A percentile compares a stretch with the other conserved stretches of the same genome.
These are phyloP conservation scores for Hyparrhenia diplandra DNA, from an alignment of 176 grass and related monocot species.

Conservation along the genomic window DNA sequence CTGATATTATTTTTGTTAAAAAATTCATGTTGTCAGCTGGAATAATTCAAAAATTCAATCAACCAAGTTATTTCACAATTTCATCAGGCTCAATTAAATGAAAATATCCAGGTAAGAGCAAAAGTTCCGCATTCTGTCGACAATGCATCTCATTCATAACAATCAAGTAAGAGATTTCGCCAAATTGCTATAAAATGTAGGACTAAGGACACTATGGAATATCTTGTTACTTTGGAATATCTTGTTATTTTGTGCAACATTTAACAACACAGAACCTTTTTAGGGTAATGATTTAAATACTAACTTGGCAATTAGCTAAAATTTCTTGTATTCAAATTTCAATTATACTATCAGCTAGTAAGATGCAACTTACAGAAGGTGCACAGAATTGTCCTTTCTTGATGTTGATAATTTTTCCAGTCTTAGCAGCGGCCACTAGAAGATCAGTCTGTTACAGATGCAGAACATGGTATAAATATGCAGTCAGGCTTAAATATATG, in stretches of 20 bases:
- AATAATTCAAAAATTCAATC: neutral
- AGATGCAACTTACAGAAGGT: constrained; percentile 72
- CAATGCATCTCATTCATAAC: neutral
- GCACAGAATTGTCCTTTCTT: constrained; percentile 99
- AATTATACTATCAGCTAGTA: constrained; percentile 1
- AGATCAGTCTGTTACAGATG: constrained; percentile 73
- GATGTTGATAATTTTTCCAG: constrained; percentile 95
- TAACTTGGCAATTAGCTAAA: neutral
- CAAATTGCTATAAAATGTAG: neutral
- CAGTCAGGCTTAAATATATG: constrained; percentile 5
- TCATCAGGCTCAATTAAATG: neutral
- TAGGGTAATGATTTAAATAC: neutral
- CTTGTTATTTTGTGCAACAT: constrained; percentile 2
- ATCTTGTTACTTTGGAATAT: too few relatives aligned
- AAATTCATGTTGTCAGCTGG: neutral
- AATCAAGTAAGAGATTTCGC: neutral
- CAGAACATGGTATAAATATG: neutral
- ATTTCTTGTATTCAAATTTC: neutral
- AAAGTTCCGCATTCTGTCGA: neutral
- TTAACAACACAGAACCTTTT: neutral
- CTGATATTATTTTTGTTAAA: neutral
- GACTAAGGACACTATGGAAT: neutral
- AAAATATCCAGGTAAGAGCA: neutral
- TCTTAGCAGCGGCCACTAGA: constrained; percentile 84
- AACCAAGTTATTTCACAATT: neutral